Evolutionary conservation across 2,329 filamentous ascomycete species (phyloP).

Genomic region (Penicillium janthinellum): DNA sequence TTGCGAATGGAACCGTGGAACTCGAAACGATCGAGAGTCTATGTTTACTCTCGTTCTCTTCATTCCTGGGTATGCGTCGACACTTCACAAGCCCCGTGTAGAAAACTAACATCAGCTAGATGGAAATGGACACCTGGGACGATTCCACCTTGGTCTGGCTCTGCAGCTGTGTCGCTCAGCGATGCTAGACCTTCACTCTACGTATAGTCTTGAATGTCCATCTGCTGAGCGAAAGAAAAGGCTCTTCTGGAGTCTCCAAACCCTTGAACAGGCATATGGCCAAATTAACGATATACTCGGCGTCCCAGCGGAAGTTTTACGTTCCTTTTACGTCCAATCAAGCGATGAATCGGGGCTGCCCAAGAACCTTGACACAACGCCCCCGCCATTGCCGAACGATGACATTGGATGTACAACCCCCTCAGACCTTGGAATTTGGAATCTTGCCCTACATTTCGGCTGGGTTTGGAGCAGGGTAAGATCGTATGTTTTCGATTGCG

Average conservation of each 20-base stretch:
- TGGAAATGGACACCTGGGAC: slow-evolving; percentile 52
- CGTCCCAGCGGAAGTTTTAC: slow-evolving; percentile 46
- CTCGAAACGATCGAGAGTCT: slow-evolving; percentile 55
- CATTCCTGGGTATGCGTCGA: slow-evolving; percentile 49
- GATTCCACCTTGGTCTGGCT: slow-evolving; percentile 54
- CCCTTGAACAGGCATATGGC: slow-evolving; percentile 55
- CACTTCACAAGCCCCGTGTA: neutral
- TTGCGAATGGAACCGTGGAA: slow-evolving; percentile 55
- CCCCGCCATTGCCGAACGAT: slow-evolving; percentile 50
- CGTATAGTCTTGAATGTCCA: slow-evolving; percentile 42
- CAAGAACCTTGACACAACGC: slow-evolving; percentile 34
- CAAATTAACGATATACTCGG: slow-evolving; percentile 50
- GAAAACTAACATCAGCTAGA: slow-evolving; percentile 36
- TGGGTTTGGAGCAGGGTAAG: slow-evolving; percentile 54
- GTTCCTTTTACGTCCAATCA: slow-evolving; percentile 35
- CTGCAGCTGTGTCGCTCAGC: slow-evolving; percentile 56
- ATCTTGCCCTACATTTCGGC: slow-evolving; percentile 51
- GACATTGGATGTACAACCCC: slow-evolving; percentile 46
- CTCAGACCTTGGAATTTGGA: slow-evolving; percentile 54
- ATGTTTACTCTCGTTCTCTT: slow-evolving; percentile 54
- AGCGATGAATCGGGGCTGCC: slow-evolving; percentile 20
- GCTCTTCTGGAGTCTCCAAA: slow-evolving; percentile 56
- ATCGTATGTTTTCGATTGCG: slow-evolving; percentile 53
- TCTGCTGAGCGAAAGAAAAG: slow-evolving; percentile 51
- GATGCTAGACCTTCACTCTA: slow-evolving; percentile 49